Base-by-base conservation (phyloP, 208 protist genomes). In the Trypanosoma congolense region DNA sequence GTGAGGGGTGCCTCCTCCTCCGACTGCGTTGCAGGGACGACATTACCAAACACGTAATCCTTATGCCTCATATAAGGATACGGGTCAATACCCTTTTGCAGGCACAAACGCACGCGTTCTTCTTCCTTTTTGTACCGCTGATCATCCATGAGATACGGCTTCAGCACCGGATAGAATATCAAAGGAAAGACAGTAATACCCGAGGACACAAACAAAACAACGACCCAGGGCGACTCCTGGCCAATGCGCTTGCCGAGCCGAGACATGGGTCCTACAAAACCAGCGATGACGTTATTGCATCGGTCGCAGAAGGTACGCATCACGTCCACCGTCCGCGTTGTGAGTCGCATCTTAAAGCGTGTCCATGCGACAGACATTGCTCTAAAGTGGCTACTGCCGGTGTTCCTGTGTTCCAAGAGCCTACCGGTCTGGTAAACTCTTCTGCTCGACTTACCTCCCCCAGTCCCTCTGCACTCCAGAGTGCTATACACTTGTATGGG, bases 21-120 rank as follows among this genome's bases (percentile, higher is more conserved):
- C 14, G 18, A 49, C 5, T 65, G 49, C 31, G 76, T 68, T 4
- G 56, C 53, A 0, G 79, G 69, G 0, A 73, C 65, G 3, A 54
- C 44, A 61, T 92, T 88, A 51, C 88, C 88, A 65, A 83, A 90
- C 3, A 91, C 73, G 58, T 73, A 79, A 16, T 92, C 77, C 73
- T 91, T 92, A 59, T 87, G 66, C 6, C 66, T 73, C 79, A 95
- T 84, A 61, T 86, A 89, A 12, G 88, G 88, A 52, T 90, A 95
- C 1, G 88, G 88, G 52, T 95, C 88, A 42, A 95, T 83, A 45
- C 88, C 88, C 61, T 95, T 95, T 63, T 95, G 82, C 54, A 95
- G 71, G 56, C 88, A 95, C 41, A 92, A 47, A 6, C 84, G 81
- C 60, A 92, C 88, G 19, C 84, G 81, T 61, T 95, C 84, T 62